Base-by-base conservation (phyloP, 2,329 filamentous ascomycete species). In the Neofusicoccum sp. region DNA sequence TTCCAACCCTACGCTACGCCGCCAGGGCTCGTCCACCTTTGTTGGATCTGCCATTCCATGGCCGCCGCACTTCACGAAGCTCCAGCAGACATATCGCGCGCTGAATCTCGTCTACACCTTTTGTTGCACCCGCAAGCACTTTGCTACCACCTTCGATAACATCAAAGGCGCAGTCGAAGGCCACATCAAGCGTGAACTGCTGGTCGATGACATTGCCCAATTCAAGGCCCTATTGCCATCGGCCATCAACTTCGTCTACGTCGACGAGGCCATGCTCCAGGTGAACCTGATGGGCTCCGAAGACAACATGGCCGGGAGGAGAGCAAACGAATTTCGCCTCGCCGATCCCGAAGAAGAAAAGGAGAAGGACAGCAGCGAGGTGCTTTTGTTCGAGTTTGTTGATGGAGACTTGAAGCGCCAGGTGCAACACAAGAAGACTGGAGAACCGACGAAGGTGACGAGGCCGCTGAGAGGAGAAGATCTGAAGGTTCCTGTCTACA, bases 51-150 rank as follows among this genome's bases (percentile, higher is more conserved):
- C 80, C 1, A 78, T 82, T 54, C 82, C 83, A 43, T 97, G 93
- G 92, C 92, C 93, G 0, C 81, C 85, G 1, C 80, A 83, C 47
- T 90, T 98, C 73, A 88, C 85, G 61, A 79, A 81, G 43, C 81
- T 98, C 7, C 86, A 89, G 28, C 87, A 88, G 71, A 89, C 88
- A 0, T 90, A 98, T 72, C 85, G 87, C 63, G 93, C 95, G 1
- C 78, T 99, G 62, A 99, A 96, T 68, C 78, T 98, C 1, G 91
- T 98, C 0, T 96, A 91, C 68, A 98, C 95, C 0, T 98, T 99
- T 71, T 96, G 91, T 77, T 95, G 88, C 71, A 93, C 93, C 1
- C 87, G 95, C 47, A 97, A 96, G 71, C 90, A 98, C 68, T 82
- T 98, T 30, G 87, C 90, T 0, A 98, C 95, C 0, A 97, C 93